phyloP scores from a whole-genome alignment of 768 basidiomycete genomes.

The Amanita phalloides region DNA sequence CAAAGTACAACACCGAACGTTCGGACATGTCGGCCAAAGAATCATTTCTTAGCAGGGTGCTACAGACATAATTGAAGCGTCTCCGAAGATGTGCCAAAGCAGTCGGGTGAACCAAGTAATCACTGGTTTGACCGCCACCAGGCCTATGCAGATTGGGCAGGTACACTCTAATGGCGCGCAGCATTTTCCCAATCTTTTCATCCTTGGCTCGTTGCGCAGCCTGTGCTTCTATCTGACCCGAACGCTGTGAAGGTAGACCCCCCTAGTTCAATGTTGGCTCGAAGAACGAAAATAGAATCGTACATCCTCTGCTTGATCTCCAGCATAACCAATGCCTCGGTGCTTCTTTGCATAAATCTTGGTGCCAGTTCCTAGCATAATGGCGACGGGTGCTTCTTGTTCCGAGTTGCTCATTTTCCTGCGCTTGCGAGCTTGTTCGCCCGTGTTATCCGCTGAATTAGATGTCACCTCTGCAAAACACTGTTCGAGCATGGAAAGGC shows the following conservation, averaged over 20 bases:
- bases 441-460: constrained; percentile 21
- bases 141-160: constrained; percentile 72
- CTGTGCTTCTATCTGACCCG: constrained; percentile 73
- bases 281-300: constrained; percentile 16
- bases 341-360: constrained; percentile 48
- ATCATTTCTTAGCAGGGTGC: constrained; percentile 80
- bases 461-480: constrained; percentile 48
- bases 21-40: constrained; percentile 94
- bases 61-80: constrained; percentile 83
- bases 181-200: constrained; percentile 54
- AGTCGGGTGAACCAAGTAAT: constrained; percentile 89
- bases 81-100: constrained; percentile 85
- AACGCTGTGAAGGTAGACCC: constrained; percentile 34
- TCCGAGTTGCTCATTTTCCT: constrained; percentile 26
- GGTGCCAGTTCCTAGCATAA: constrained; percentile 5
- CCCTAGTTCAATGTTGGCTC: background rate
- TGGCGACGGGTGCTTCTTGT: background rate
- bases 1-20: constrained; percentile 74
- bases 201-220: constrained; percentile 68
- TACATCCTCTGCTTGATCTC: constrained; percentile 77
- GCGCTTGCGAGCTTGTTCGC: constrained; percentile 30
- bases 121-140: constrained; percentile 72
- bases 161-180: constrained; percentile 67
- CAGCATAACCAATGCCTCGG: constrained; percentile 82
- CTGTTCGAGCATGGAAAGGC: constrained; percentile 77